Evolutionary conservation across 2,329 filamentous ascomycete genomes (phyloP).

Genomic region (Paecilomyces variotii): DNA sequence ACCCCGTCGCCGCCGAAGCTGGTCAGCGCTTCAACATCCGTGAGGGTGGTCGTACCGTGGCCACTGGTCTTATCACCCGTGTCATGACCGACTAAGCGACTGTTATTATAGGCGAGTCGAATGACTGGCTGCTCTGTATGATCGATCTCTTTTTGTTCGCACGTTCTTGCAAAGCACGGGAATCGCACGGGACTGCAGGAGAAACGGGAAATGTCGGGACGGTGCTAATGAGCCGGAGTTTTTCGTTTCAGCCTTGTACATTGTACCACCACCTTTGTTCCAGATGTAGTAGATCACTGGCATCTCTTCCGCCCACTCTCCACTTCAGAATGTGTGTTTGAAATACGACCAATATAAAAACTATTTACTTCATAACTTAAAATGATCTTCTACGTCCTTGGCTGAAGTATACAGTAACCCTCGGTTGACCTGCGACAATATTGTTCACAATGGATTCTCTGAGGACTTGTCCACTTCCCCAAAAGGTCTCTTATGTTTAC

Average conservation of each 20-base stretch:
- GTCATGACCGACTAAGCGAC: slow-evolving; percentile 45
- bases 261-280: slow-evolving; percentile 1
- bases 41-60: slow-evolving; percentile 87
- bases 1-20: slow-evolving; percentile 78
- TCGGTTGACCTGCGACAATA: not conserved
- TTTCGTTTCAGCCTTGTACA: slow-evolving; percentile 1
- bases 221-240: slow-evolving; percentile 9
- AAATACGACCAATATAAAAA: slow-evolving; percentile 1
- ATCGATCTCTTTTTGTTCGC: slow-evolving; percentile 20
- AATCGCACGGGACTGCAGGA: slow-evolving; percentile 18
- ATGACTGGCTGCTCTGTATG: slow-evolving; percentile 21
- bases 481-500: not conserved
- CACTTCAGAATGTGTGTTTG: slow-evolving; percentile 4
- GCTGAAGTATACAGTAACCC: too few species aligned
- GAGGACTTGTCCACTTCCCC: not conserved
- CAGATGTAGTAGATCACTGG: not conserved
- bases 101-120: slow-evolving; percentile 3
- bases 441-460: not conserved
- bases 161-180: slow-evolving; percentile 26
- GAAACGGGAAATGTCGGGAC: slow-evolving; percentile 4
- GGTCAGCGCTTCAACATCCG: slow-evolving; percentile 98
- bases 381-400: not conserved
- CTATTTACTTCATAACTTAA: not conserved
- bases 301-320: slow-evolving; percentile 4
- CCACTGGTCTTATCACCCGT: slow-evolving; percentile 73